Evolutionary conservation across 495 filamentous ascomycete genomes (phyloP).

Genomic region (Cetradonia linearis): DNA sequence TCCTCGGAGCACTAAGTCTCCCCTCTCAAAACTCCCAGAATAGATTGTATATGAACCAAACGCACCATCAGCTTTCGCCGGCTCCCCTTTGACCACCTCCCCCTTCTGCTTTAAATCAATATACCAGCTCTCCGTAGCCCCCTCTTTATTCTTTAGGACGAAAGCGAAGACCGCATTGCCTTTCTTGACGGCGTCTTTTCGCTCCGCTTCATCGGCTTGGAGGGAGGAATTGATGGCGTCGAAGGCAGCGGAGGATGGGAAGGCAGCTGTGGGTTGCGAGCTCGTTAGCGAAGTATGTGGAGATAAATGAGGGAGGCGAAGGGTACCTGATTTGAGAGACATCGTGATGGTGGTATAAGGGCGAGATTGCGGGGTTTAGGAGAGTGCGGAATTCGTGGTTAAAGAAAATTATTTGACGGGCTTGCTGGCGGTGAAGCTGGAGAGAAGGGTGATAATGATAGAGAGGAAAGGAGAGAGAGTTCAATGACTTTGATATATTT

Average conservation of each 20-base stretch:
- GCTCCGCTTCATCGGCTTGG: conserved; percentile 55
- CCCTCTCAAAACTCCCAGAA: background rate
- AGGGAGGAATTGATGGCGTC: conserved; percentile 76
- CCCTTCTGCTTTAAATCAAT: conserved; percentile 92
- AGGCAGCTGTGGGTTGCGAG: conserved; percentile 49
- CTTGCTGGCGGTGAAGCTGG: background rate
- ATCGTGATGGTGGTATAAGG: conserved; percentile 38
- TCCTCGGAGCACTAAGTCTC: background rate
- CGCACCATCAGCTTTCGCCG: conserved; percentile 72
- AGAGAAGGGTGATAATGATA: background rate
- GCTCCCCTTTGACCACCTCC: conserved; percentile 62
- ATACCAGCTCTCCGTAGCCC: conserved; percentile 75
- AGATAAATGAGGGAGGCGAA: background rate
- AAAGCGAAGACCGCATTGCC: conserved; percentile 85
- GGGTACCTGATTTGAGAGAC: conserved; percentile 76
- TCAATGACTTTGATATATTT: conserved; percentile 7
- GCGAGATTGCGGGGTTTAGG: background rate
- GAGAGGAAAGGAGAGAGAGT: background rate
- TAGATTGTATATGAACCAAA: conserved; percentile 17
- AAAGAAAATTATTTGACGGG: background rate
- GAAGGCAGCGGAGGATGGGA: conserved; percentile 86
- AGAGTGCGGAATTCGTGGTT: background rate
- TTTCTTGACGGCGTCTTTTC: conserved; percentile 78
- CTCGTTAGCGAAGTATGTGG: background rate
- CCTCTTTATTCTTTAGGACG: conserved; percentile 75